These are phyloP conservation scores for Tulasnella sp. DNA, from an alignment of 768 basidiomycete species.

Conservation along the genomic window DNA sequence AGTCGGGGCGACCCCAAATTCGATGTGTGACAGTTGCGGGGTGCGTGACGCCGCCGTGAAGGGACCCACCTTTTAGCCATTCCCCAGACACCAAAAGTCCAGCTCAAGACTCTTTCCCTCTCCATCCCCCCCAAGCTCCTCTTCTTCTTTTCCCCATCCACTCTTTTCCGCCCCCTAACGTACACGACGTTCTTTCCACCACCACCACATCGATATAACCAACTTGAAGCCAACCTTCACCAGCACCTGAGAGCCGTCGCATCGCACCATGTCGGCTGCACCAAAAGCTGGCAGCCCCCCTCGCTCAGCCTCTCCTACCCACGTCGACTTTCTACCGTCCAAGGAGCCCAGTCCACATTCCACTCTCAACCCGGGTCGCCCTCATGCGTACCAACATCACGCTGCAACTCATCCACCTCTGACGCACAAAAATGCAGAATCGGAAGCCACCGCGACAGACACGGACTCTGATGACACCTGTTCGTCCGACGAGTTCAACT, in stretches of 20 bases:
- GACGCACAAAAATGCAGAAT: not conserved
- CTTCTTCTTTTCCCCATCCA: constrained; percentile 17
- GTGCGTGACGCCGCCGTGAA: constrained; percentile 9
- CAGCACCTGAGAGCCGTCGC: not conserved
- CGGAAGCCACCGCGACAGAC: constrained; percentile 1
- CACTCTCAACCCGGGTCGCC: not conserved
- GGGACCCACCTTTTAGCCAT: constrained; percentile 25
- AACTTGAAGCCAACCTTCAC: not conserved
- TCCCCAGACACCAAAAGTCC: not conserved
- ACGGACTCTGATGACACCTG: constrained; percentile 50
- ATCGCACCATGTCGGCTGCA: constrained; percentile 3
- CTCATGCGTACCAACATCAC: constrained; percentile 4
- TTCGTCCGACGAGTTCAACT: constrained; percentile 72
- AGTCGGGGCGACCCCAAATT: constrained; percentile 14
- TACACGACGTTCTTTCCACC: not conserved
- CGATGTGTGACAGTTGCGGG: constrained; percentile 11
- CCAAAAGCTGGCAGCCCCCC: not conserved
- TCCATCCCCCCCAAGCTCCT: not conserved
- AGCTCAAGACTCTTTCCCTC: constrained; percentile 20
- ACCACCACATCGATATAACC: not conserved
- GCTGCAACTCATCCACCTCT: constrained; percentile 14
- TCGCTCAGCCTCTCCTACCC: constrained; percentile 17
- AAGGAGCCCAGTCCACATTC: not conserved
- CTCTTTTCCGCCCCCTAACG: not conserved
- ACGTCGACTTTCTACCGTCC: constrained; percentile 23